Base-by-base conservation (phyloP, 257 asterid genomes). In the Solanum commersonii region DNA sequence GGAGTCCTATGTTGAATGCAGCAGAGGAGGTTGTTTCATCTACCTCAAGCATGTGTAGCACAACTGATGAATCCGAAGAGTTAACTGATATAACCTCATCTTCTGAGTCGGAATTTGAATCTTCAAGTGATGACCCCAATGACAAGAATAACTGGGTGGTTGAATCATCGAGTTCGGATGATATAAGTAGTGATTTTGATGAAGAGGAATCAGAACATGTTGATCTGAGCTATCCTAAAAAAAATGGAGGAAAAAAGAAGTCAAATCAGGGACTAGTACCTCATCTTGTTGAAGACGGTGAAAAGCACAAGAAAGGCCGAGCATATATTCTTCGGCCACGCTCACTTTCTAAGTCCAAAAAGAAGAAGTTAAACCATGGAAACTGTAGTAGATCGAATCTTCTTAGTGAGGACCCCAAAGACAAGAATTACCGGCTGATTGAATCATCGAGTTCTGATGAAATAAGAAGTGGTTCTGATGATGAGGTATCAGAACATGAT, bases 1-100 rank as follows among this genome's bases (percentile, higher is more conserved):
- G 25, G 8, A 72, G 79, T 72, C 85, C 84, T 33, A 23, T 10
- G 4, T 6, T 49, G 27, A 20, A 22, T 46, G 65, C 40, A 52
- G 14, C n/a, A 14, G 84, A 73, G 37, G 88, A 86, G 59, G 85
- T 73, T 86, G 88, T 79, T 86, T 86, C 88, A 18, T 86, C 88
- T 46, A 49, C 88, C 84, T 71, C 88, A 49, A 86, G 83, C 6
- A 81, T 27, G 85, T 81, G 67, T 29, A 73, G 27, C n/a, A 49
- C 49, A n/a, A 14, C 3, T 70, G 79, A 72, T 4, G 40, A 16
- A 72, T 33, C 42, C 6, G 44, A 72, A 82, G 86, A 49, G 29
- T 82, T 33, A 10, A 82, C 29, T 44, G 67, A 79, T 79, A 44
- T 37, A 79, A 79, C 27, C 13, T 81, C 83, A 37, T 23, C 49